phyloP scores from a whole-genome alignment of 257 asterid genomes.

The Solanum sitiens region DNA sequence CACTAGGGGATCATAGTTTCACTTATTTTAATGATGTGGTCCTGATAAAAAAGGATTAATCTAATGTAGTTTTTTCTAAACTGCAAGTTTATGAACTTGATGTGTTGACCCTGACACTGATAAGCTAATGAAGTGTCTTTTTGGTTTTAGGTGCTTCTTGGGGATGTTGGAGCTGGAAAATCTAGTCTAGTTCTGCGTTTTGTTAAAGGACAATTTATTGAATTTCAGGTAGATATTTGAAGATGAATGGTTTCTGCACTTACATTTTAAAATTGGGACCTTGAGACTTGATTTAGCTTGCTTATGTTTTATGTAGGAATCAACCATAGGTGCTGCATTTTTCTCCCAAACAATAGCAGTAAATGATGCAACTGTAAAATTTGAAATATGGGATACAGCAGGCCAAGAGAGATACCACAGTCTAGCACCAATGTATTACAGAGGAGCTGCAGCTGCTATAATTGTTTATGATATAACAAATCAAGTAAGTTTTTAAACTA shows the following conservation, averaged over 20 bases:
- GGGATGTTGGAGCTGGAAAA: conserved; percentile 91
- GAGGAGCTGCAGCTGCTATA: conserved; percentile 92
- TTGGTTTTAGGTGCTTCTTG: conserved; percentile 58
- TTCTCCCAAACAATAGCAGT: conserved; percentile 83
- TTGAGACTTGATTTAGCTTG: neutral
- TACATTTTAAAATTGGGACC: neutral
- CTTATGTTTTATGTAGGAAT: conserved; percentile 42
- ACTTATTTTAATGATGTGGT: neutral
- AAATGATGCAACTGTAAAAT: conserved; percentile 70
- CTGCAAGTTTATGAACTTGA: neutral
- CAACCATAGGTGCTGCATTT: conserved; percentile 86
- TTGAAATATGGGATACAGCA: conserved; percentile 92
- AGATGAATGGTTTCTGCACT: neutral
- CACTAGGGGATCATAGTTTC: neutral
- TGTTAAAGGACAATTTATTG: conserved; percentile 78
- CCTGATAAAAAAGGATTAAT: neutral
- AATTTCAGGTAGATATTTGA: conserved; percentile 51
- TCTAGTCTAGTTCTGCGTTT: conserved; percentile 79
- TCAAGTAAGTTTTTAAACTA: conserved; percentile 24
- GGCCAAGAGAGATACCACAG: conserved; percentile 95
- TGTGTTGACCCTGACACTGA: neutral
- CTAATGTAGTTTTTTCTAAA: neutral
- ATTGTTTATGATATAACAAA: conserved; percentile 74
- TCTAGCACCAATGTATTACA: conserved; percentile 83
- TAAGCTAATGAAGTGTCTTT: neutral